Conservation (phyloP, 176 grass and related monocot genomes). For the Oryza nivara region DNA sequence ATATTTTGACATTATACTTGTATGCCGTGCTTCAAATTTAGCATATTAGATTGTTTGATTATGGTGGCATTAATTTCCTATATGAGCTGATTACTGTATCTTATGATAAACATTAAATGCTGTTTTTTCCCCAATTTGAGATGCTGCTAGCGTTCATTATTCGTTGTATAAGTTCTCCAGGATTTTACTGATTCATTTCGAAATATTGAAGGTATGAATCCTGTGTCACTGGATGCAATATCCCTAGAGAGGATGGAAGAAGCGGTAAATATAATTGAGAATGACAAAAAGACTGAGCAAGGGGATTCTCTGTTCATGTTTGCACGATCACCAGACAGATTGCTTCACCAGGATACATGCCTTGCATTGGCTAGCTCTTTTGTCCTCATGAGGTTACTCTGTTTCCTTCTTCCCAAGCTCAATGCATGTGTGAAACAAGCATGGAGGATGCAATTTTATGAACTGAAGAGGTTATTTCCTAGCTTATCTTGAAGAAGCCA, state of each 20-base stretch:
- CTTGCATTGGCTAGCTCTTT: slow-evolving; percentile 77
- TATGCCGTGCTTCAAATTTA: slow-evolving; percentile 13
- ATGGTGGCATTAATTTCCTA: slow-evolving; percentile 4
- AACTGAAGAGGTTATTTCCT: slow-evolving; percentile 55
- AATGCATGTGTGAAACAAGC: slow-evolving; percentile 66
- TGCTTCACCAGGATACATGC: slow-evolving; percentile 90
- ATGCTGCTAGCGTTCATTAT: neutral
- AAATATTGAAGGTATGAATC: slow-evolving; percentile 61
- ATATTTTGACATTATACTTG: slow-evolving; percentile 8
- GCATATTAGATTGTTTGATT: slow-evolving; percentile 17
- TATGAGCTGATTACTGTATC: neutral
- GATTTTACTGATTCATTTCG: slow-evolving; percentile 3
- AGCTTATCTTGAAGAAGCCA: slow-evolving; percentile 58
- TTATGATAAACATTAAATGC: neutral
- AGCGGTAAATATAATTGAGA: slow-evolving; percentile 41
- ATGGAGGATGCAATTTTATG: slow-evolving; percentile 54
- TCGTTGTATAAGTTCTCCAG: neutral
- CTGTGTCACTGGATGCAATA: slow-evolving; percentile 49
- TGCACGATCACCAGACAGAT: slow-evolving; percentile 84
- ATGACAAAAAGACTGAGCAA: slow-evolving; percentile 46
- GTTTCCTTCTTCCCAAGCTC: slow-evolving; percentile 77
- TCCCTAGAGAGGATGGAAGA: slow-evolving; percentile 50
- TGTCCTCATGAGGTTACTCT: slow-evolving; percentile 63
- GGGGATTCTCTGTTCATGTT: slow-evolving; percentile 67
- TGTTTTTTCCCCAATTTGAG: neutral